phyloP scores from a whole-genome alignment of 2,329 filamentous ascomycete genomes.

The Cladophialophora exuberans region DNA sequence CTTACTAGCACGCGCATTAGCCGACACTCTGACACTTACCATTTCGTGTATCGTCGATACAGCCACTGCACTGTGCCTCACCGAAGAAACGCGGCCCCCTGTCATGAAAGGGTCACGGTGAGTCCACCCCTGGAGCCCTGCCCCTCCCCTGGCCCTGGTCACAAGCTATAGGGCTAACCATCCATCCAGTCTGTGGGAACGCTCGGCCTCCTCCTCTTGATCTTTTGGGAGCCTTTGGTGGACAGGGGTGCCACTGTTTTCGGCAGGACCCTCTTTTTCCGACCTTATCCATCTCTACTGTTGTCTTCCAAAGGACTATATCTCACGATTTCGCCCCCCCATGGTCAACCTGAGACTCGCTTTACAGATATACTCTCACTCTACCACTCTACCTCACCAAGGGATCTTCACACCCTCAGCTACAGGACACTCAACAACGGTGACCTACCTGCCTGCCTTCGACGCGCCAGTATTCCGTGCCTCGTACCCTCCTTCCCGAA shows the following conservation, averaged over 20 bases:
- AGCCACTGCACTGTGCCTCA: conserved; percentile 17
- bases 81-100: conserved; percentile 12
- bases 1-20: conserved; percentile 21
- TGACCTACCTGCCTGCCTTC: too few relatives aligned
- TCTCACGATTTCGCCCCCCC: conserved; percentile 30
- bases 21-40: conserved; percentile 16
- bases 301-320: conserved; percentile 25
- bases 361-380: conserved; percentile 8
- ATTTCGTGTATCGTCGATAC: conserved; percentile 10
- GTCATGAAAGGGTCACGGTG: conserved; percentile 4
- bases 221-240: conserved; percentile 16
- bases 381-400: not conserved
- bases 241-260: conserved; percentile 23
- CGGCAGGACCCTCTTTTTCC: conserved; percentile 22
- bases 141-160: conserved; percentile 10
- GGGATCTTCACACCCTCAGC: not conserved
- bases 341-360: conserved; percentile 21
- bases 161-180: conserved; percentile 14
- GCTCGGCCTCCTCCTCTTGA: conserved; percentile 6
- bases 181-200: conserved; percentile 1
- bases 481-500: conserved; percentile 1
- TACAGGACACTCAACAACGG: not conserved
- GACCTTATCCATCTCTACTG: not conserved
- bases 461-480: conserved; percentile 1
- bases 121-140: too few relatives aligned